Evolutionary conservation across 495 filamentous ascomycete genomes (phyloP), one percentile per base, ranked within the genome.

Genomic region (Daldinia caldariorum): DNA sequence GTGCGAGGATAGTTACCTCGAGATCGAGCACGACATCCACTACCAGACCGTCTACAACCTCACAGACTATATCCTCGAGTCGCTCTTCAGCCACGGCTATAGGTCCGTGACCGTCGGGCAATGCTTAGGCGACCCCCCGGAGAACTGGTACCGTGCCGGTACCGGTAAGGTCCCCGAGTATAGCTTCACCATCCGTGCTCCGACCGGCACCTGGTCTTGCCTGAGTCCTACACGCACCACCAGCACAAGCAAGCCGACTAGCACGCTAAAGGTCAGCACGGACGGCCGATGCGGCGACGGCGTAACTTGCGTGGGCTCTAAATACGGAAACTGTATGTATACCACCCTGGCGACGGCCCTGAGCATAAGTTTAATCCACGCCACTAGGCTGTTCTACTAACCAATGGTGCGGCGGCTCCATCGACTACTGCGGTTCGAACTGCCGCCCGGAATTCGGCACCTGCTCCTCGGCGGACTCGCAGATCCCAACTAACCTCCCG

Each of bases 11-110:
- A 83, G 77, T 16, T 92, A 85, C 78, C 80, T 95, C 58, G 82
- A 88, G 63, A 92, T 95, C 72, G 87, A 87, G 39, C 92, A 96
- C 75, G 92, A 96, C 72, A 91, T 92, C 39, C 90, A 94, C 69
- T 83, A 89, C 26, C 89, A 93, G 74, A 90, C 88, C 13, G 92
- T 90, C 8, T 86, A 91, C 67, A 92, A 92, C 69, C 83, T 96
- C 68, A 92, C 91, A 0, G 84, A 89, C 56, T 90, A 92, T 74
- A 90, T 94, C 81, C 79, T 96, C 18, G 81, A 86, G 34, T 83
- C 80, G 3, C 80, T 92, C 22, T 78, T 80, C 63, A 45, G 75
- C 1, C 79, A 85, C 13, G 91, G 91, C 0, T 95, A 87, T 71
- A 82, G 80, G 43, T 81, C 86, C 10, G 90, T 92, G 37, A 91